Base-by-base conservation (phyloP, 2,329 filamentous ascomycete genomes). In the Fusarium concolor region DNA sequence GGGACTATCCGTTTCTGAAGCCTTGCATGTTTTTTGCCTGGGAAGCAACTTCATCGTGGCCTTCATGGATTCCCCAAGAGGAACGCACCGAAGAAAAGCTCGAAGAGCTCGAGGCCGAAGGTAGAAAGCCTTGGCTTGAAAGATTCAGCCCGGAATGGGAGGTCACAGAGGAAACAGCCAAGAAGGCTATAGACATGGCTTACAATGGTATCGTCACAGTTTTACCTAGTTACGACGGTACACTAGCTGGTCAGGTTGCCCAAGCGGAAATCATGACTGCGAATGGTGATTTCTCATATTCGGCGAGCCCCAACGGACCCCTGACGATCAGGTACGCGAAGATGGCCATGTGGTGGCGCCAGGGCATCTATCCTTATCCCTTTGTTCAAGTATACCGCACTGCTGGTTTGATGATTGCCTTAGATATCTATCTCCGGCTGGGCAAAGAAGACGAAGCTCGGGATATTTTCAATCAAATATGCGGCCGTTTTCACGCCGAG, bases 291-390 rank as follows among this genome's bases (percentile, higher is more conserved):
- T 67, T 67, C n/a, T 49, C 49, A 15, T 46, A 28, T 15, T 39
- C 63, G 1, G 51, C 62, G 0, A 67, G 20, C 3, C 63, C 63
- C 3, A 66, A 66, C 7, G 52, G 65, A 2, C 65, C 64, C 1
- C 56, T 68, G 47, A 15, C 44, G 1, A 5, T 50, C 2, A 53
- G 54, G 4, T 68, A 68, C 20, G 3, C 20, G 2, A 68, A 65
- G n/a, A 41, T 26, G 17, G 45, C 64, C 28, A 65, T 56, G 59
- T 68, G 64, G 59, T 68, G 65, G 64, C 65, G 64, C 3, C 65
- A 68, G 8, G 64, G 64, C 10, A 56, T 65, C n/a, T 68, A 42
- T 8, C 64, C 65, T 1, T 68, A 56, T 20, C 65, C 54, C 6
- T 68, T 33, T 26, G 54, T 60, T 3, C 64, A 68, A 20, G 39